A percentile compares a stretch with the other conserved stretches of the same genome.
phyloP scores from a whole-genome alignment of 1,139 yeast species.

The Eremothecium sinecaudum region DNA sequence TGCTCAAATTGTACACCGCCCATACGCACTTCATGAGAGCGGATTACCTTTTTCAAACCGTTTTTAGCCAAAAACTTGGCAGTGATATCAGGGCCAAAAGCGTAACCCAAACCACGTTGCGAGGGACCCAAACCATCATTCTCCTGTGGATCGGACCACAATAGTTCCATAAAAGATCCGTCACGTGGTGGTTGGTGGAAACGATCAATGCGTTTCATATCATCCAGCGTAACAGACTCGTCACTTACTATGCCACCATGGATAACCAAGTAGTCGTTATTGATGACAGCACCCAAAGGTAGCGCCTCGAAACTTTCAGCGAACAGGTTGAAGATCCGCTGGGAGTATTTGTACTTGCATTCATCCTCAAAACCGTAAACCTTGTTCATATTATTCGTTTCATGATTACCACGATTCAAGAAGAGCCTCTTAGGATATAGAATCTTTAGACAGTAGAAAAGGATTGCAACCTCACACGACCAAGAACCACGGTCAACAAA shows the following conservation, averaged over 20 bases:
- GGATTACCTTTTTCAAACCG: slow-evolving; percentile 64
- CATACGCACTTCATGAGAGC: slow-evolving; percentile 94
- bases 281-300: slow-evolving; percentile 79
- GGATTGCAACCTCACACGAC: slow-evolving; percentile 92
- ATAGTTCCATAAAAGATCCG: slow-evolving; percentile 90
- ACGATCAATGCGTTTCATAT: slow-evolving; percentile 63
- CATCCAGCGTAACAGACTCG: slow-evolving; percentile 60
- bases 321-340: slow-evolving; percentile 74
- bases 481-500: slow-evolving; percentile 97
- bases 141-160: slow-evolving; percentile 96
- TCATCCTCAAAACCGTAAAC: slow-evolving; percentile 96
- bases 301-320: slow-evolving; percentile 78
- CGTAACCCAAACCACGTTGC: slow-evolving; percentile 90
- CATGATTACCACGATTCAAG: slow-evolving; percentile 93
- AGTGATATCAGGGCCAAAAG: slow-evolving; percentile 95
- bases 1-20: slow-evolving; percentile 86
- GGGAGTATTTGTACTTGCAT: slow-evolving; percentile 81
- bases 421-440: slow-evolving; percentile 64
- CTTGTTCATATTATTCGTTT: slow-evolving; percentile 92
- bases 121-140: slow-evolving; percentile 74
- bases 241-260: slow-evolving; percentile 93
- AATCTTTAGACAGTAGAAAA: slow-evolving; percentile 69
- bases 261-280: slow-evolving; percentile 70
- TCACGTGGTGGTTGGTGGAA: slow-evolving; percentile 80
- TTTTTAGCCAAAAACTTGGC: slow-evolving; percentile 64